Evolutionary conservation across 1,284 basidiomycete genomes (phyloP).

Genomic region (Heterobasidion annosum): DNA sequence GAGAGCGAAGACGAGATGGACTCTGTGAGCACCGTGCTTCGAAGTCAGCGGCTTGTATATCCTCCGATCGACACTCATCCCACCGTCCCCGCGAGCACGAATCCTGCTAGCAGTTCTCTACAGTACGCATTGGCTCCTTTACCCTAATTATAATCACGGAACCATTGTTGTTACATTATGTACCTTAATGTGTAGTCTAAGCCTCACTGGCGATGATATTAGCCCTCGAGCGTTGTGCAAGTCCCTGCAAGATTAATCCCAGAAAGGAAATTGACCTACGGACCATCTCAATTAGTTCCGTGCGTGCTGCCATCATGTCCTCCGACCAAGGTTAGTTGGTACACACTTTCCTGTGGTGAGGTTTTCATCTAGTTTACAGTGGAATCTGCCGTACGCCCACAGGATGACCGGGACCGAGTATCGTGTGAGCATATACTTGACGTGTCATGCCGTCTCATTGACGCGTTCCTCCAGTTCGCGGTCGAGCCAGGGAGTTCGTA

Average conservation of each 20-base stretch:
- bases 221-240: too few relatives aligned
- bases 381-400: background rate
- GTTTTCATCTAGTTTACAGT: background rate
- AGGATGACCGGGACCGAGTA: background rate
- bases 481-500: slow-evolving; percentile 60
- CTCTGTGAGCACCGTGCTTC: slow-evolving; percentile 1
- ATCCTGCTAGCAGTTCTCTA: slow-evolving; percentile 14
- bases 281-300: background rate
- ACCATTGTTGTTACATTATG: too few relatives aligned
- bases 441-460: background rate
- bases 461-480: slow-evolving; percentile 5
- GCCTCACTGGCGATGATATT: too few relatives aligned
- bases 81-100: background rate
- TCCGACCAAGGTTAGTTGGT: background rate
- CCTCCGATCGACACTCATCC: background rate
- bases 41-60: slow-evolving; percentile 4
- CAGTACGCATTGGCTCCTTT: slow-evolving; percentile 16
- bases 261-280: background rate
- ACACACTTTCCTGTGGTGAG: background rate
- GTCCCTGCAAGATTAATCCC: too few relatives aligned
- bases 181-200: too few relatives aligned
- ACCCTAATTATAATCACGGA: background rate
- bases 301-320: background rate
- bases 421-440: slow-evolving; percentile 5
- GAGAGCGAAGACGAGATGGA: slow-evolving; percentile 39